Conservation (phyloP, 768 basidiomycete species). For the Pisolithus microcarpus region DNA sequence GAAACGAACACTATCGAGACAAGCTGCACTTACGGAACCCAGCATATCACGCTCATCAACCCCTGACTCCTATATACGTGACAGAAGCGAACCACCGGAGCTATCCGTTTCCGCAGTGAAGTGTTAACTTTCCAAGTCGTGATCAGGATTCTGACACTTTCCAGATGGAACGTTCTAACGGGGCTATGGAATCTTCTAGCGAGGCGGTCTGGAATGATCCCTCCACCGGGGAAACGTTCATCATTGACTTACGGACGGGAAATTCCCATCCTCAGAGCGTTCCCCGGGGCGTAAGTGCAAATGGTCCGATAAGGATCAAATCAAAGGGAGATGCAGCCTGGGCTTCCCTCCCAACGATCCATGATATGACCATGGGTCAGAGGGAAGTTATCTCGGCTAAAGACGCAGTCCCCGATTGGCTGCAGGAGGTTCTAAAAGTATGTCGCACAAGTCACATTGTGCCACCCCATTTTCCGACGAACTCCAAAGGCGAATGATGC, state of each 20-base stretch:
- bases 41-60: not conserved
- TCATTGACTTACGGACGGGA: conserved; percentile 64
- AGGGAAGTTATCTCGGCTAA: conserved; percentile 6
- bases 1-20: conserved; percentile 37
- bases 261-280: conserved; percentile 44
- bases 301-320: conserved; percentile 5
- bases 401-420: conserved; percentile 51
- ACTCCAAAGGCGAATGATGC: conserved; percentile 45
- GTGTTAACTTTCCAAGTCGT: not conserved
- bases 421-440: conserved; percentile 54
- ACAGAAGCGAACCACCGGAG: conserved; percentile 6
- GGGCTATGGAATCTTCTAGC: conserved; percentile 7
- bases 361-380: not conserved
- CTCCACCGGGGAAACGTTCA: conserved; percentile 47
- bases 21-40: conserved; percentile 5
- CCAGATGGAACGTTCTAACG: conserved; percentile 8
- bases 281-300: conserved; percentile 4
- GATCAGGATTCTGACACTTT: conserved; percentile 9
- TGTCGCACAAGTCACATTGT: conserved; percentile 13
- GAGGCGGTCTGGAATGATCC: conserved; percentile 52
- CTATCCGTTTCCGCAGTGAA: conserved; percentile 17
- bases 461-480: conserved; percentile 6
- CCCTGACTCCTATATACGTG: conserved; percentile 2
- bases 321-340: conserved; percentile 12
- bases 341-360: conserved; percentile 4